phyloP scores from a whole-genome alignment of 2,329 filamentous ascomycete species.

The Xylaria polymorpha region DNA sequence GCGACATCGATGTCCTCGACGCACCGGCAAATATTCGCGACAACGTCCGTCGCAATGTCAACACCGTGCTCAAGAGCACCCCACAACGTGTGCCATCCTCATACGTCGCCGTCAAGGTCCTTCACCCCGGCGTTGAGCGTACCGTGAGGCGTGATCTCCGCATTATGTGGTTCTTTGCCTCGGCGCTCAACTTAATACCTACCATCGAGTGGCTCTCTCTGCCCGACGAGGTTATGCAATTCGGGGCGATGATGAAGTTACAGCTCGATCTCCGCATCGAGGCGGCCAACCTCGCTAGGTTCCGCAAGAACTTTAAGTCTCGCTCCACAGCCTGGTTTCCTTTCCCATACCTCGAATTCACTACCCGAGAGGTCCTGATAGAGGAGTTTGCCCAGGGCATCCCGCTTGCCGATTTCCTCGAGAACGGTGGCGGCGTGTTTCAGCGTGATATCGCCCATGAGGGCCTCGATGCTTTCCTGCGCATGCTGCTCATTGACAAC shows the following conservation, averaged over 20 bases:
- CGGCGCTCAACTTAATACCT: slow-evolving; percentile 83
- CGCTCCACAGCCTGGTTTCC: slow-evolving; percentile 97
- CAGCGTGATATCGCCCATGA: slow-evolving; percentile 95
- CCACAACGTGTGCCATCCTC: slow-evolving; percentile 87
- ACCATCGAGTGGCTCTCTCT: slow-evolving; percentile 98
- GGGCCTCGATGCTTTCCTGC: slow-evolving; percentile 92
- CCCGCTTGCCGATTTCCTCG: slow-evolving; percentile 87
- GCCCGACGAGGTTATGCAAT: slow-evolving; percentile 92
- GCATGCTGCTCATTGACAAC: slow-evolving; percentile 97
- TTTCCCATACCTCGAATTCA: slow-evolving; percentile 91
- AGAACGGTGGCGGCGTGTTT: slow-evolving; percentile 91
- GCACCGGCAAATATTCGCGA: slow-evolving; percentile 69
- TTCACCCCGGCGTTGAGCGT: slow-evolving; percentile 91
- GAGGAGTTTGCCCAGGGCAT: slow-evolving; percentile 98
- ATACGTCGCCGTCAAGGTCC: slow-evolving; percentile 95
- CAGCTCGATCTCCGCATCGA: slow-evolving; percentile 96
- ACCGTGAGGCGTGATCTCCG: slow-evolving; percentile 89
- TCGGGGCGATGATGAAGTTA: slow-evolving; percentile 98
- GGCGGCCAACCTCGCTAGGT: slow-evolving; percentile 86
- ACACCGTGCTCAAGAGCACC: slow-evolving; percentile 85
- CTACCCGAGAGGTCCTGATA: slow-evolving; percentile 89
- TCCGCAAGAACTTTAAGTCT: slow-evolving; percentile 90
- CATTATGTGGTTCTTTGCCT: slow-evolving; percentile 95
- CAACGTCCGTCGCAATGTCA: slow-evolving; percentile 83
- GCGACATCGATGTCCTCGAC: slow-evolving; percentile 66